Evolutionary conservation across 768 basidiomycete genomes (phyloP), one percentile per base, ranked within the genome.

Genomic region (Auriscalpium orientale): DNA sequence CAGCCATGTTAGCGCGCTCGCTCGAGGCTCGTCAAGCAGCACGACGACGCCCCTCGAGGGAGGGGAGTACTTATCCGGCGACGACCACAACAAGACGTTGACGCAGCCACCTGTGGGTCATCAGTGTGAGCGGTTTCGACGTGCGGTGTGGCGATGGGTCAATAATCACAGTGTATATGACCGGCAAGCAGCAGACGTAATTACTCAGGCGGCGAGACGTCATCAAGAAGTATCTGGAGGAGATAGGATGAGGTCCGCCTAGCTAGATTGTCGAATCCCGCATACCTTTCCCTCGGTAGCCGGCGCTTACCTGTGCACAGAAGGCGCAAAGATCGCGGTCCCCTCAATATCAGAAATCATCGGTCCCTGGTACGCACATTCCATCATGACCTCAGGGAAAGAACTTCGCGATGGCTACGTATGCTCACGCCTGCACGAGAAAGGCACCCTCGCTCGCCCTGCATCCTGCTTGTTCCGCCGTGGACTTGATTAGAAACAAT

Each of bases 341-440:
- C 78, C 81, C 0, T 73, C 76, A 13, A 75, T 75, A 16, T 67
- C 72, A 11, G 80, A 88, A 54, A 70, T 73, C 40, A 75, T 94
- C 36, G 89, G 91, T 85, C 28, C 58, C 79, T 46, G 20, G 13
- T 2, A n/a, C 94, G 1, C 97, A 95, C 47, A 97, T 98, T 58
- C 97, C 97, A 13, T 56, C 93, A 0, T 95, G 95, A 0, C 87
- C 91, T 1, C 75, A 93, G 3, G 83, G 81, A 1, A 85, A 87
- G 69, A 98, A 99, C 70, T 91, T 98, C 63, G 92, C 95, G 1
- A 98, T 98, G 95, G 85, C 0, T 98, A 98, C 64, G 79, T 98
- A 48, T 67, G 75, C 59, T 79, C 75, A 20, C 93, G 92, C 0
- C 83, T 77, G 71, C 91, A 95, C 73, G 98, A 94, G 74, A 95